Evolutionary conservation across 2,329 filamentous ascomycete genomes (phyloP), one percentile per base, ranked within the genome.

Genomic region (Diplodia scrobiculata): DNA sequence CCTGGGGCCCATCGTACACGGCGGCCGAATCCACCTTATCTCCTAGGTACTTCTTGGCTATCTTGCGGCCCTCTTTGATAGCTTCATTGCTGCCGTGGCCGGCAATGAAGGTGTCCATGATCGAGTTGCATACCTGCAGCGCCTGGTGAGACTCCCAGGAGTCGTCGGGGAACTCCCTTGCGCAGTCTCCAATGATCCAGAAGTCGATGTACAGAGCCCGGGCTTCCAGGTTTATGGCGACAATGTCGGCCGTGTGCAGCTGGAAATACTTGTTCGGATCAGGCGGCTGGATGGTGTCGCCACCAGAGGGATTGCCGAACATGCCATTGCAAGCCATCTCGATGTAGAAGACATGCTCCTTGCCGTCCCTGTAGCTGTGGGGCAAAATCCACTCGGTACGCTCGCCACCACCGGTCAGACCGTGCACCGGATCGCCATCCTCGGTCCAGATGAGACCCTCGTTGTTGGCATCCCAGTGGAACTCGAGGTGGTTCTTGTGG

Each of bases 251-350:
- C 69, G 87, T 89, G 68, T 82, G 80, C 65, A 99, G 84, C 66
- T 84, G 84, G 76, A 90, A 99, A 75, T 90, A 91, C 72, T 85
- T 90, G 81, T 97, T 87, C n/a, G 91, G 90, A 67, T 90, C 84
- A 0, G 95, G 95, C 14, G 95, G 92, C 75, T 96, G 91, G 71
- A 97, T 98, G 36, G 84, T 87, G 76, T 96, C 91, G 29, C 91
- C 92, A 21, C 89, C 89, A 0, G 89, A 84, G 0, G 92, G 90
- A 76, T 97, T 97, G 71, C 95, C 95, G 79, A 98, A 98, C 93
- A 98, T 98, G 77, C 89, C 89, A 77, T 99, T 99, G 80, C 95
- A 98, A 21, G 95, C 95, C 91, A 98, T 97, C 80, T 99, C 95
- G 70, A 99, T 89, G 77, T 97, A 99, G 72, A 99, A 91, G 19